These are phyloP conservation scores for Ogataea sp. DNA, from an alignment of 805 yeast genomes.

Conservation along the genomic window DNA sequence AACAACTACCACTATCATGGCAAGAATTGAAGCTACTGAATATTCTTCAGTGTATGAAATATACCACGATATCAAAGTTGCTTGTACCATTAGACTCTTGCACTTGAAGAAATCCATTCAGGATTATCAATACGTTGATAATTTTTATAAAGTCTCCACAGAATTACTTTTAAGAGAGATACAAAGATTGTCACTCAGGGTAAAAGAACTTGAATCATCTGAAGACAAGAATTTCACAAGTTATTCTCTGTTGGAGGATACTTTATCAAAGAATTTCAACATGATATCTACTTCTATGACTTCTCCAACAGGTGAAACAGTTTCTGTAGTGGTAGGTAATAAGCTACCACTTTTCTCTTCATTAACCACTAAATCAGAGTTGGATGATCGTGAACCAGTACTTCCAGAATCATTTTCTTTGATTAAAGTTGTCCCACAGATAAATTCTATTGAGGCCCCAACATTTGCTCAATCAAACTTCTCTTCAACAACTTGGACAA, in stretches of 20 bases:
- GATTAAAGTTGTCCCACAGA: constrained; percentile 61
- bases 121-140: constrained; percentile 47
- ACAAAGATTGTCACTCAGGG: constrained; percentile 30
- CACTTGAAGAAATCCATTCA: constrained; percentile 40
- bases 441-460: constrained; percentile 25
- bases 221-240: neutral
- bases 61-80: constrained; percentile 60
- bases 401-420: constrained; percentile 61
- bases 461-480: no score
- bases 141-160: constrained; percentile 51
- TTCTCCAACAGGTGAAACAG: constrained; percentile 56
- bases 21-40: constrained; percentile 28
- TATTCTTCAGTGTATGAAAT: constrained; percentile 47
- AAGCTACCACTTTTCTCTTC: constrained; percentile 80
- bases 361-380: constrained; percentile 49
- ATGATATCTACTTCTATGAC: constrained; percentile 47
- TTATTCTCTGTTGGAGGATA: constrained; percentile 25
- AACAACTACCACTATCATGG: constrained; percentile 30
- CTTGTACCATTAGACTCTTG: constrained; percentile 40
- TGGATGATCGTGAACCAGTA: constrained; percentile 67
- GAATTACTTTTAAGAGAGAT: constrained; percentile 61
- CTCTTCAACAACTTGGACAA: constrained; percentile 39
- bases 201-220: constrained; percentile 8
- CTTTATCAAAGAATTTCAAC: constrained; percentile 49
- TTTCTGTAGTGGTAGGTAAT: constrained; percentile 47